These are phyloP conservation scores for Golubevia pallescens DNA, from an alignment of 1,284 basidiomycete genomes.

Conservation along the genomic window DNA sequence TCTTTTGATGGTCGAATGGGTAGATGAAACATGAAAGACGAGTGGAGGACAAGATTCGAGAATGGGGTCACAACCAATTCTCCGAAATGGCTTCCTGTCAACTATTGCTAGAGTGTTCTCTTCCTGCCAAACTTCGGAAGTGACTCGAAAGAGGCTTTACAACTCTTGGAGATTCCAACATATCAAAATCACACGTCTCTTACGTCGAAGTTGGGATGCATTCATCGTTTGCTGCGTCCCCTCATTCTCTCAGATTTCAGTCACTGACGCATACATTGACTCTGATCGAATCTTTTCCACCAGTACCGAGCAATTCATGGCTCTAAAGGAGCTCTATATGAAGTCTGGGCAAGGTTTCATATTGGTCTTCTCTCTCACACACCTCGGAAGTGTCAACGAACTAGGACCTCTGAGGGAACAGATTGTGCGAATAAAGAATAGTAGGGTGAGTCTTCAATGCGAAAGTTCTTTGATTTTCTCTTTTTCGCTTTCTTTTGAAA, in stretches of 20 bases:
- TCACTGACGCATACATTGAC: too few species aligned
- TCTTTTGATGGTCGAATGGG: background rate
- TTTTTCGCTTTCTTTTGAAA: background rate
- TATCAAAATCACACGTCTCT: too few species aligned
- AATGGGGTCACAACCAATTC: background rate
- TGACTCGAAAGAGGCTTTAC: too few species aligned
- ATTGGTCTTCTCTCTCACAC: conserved; percentile 50
- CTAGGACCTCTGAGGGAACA: conserved; percentile 45
- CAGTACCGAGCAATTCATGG: conserved; percentile 51
- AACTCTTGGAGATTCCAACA: too few species aligned
- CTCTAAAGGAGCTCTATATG: conserved; percentile 55
- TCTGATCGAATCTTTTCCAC: too few species aligned
- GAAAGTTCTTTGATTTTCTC: background rate
- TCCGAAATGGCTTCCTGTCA: too few species aligned
- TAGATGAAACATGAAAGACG: background rate
- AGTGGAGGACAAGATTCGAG: background rate
- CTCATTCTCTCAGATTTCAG: too few species aligned
- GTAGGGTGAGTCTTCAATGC: conserved; percentile 15
- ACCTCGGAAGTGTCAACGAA: conserved; percentile 49
- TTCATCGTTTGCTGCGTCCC: too few species aligned
- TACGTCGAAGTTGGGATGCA: too few species aligned
- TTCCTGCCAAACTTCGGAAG: too few species aligned
- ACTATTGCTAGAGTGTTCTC: too few species aligned
- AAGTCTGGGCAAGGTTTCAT: conserved; percentile 48
- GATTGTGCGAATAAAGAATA: conserved; percentile 46